Evolutionary conservation across 306 rosid species (phyloP), one percentile per base, ranked within the genome.

Genomic region (Vicia sativa): DNA sequence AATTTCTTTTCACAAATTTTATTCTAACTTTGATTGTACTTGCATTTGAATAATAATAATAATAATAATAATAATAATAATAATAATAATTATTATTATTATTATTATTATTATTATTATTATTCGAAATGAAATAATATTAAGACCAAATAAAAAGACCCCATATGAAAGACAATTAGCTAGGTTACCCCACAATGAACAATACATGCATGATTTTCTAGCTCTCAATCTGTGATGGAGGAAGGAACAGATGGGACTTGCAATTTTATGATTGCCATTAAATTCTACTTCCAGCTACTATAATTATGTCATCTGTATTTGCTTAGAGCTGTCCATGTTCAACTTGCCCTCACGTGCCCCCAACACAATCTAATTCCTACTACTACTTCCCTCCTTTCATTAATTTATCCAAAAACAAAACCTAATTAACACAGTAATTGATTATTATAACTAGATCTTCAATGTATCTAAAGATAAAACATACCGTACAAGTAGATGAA

Each of bases 211-310:
- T 26, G 50, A 37, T 61, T 67, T 85, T 80, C 74, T 80, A 81
- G 74, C 62, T 69, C 56, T 77, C 77, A 67, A 54, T 76, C 29
- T 80, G 82, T 68, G 87, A 87, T 78, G 46, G 41, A 63, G 65
- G 80, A 65, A 62, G 44, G 75, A 67, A 78, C 87, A 76, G 82
- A 79, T 74, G 81, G 81, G 86, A 76, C 83, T 77, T 79, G 7
- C 61, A 12, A 11, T 42, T 74, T 74, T 45, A 79, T 82, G 34
- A 80, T 83, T 56, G 72, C 77, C 72, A 60, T 66, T 59, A 21
- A 64, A 23, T 78, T 79, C 60, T 45, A 69, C 37, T 59, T 79
- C 79, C 83, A 71, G 81, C 79, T 67, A 56, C 73, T 26, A 44
- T 49, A 25, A 52, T 77, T 56, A 70, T 74, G 52, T 73, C 15